phyloP scores from a whole-genome alignment of 371 early-diverging fungal species.

The Apophysomyces trapeziformis region DNA sequence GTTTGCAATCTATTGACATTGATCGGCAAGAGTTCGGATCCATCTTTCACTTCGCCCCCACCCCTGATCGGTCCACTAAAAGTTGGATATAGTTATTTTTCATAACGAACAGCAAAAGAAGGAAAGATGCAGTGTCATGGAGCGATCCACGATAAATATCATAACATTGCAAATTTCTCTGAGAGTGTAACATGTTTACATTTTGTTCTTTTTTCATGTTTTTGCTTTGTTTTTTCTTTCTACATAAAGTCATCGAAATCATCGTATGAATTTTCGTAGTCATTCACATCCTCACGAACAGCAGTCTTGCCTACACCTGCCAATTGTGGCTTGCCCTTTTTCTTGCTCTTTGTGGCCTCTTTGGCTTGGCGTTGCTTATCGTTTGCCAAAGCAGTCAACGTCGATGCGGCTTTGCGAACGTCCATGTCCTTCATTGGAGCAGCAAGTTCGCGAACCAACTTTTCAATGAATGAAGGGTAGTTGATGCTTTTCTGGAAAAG shows the following conservation, averaged over 20 bases:
- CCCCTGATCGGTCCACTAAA: too few relatives aligned
- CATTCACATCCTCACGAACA: conserved; percentile 40
- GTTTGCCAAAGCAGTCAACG: conserved; percentile 82
- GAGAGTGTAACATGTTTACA: background rate
- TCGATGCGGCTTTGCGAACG: conserved; percentile 76
- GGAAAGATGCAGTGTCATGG: too few relatives aligned
- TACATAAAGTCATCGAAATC: conserved; percentile 88
- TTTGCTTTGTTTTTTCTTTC: conserved; percentile 22
- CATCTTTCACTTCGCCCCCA: too few relatives aligned
- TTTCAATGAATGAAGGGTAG: conserved; percentile 77
- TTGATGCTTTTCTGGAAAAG: conserved; percentile 43
- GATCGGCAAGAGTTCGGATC: too few relatives aligned
- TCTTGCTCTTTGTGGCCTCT: conserved; percentile 71
- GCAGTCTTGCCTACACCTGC: conserved; percentile 53
- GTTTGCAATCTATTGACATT: too few relatives aligned
- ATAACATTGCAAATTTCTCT: background rate
- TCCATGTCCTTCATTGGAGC: conserved; percentile 83
- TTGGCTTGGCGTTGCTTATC: conserved; percentile 87
- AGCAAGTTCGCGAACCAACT: conserved; percentile 77
- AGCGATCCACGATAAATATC: too few relatives aligned
- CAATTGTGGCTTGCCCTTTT: conserved; percentile 70
- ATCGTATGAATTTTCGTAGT: conserved; percentile 58
- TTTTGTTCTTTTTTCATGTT: conserved; percentile 13
- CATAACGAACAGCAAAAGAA: too few relatives aligned
- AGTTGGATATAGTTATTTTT: too few relatives aligned